A percentile compares a stretch with the other conserved stretches of the same genome.
phyloP scores from a whole-genome alignment of 495 filamentous ascomycete species.

The Penicillium nucicola region DNA sequence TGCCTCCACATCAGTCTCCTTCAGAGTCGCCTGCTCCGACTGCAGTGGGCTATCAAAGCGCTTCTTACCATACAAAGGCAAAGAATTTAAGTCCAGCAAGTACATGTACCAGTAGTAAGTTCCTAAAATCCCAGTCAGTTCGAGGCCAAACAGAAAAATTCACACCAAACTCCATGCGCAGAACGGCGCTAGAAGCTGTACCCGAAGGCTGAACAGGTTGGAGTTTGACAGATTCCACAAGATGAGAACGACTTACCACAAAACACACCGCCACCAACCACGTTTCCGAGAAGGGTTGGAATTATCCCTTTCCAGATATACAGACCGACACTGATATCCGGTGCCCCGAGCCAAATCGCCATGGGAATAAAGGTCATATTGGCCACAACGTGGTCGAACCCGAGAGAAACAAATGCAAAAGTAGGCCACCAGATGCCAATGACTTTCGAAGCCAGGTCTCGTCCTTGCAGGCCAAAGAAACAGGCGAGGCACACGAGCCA shows the following conservation, averaged over 20 bases:
- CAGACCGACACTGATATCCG: conserved; percentile 46
- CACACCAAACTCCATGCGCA: too few relatives aligned
- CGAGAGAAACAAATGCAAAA: conserved; percentile 57
- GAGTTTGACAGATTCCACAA: too few relatives aligned
- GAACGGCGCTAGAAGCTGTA: too few relatives aligned
- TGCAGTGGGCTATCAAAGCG: conserved; percentile 6
- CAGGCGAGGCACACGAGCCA: conserved; percentile 63
- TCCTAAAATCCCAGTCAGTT: conserved; percentile 9
- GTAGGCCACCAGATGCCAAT: conserved; percentile 64
- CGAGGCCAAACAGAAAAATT: too few relatives aligned
- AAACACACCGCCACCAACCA: conserved; percentile 53
- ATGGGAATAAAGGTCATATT: conserved; percentile 65
- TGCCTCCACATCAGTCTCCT: conserved; percentile 26
- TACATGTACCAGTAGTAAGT: conserved; percentile 54
- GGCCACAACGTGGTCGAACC: conserved; percentile 60
- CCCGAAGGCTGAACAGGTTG: too few relatives aligned
- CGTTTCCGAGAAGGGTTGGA: conserved; percentile 55
- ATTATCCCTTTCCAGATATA: conserved; percentile 68
- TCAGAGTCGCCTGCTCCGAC: conserved; percentile 1
- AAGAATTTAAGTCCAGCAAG: conserved; percentile 25
- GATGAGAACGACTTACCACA: conserved; percentile 25
- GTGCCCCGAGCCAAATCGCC: conserved; percentile 51
- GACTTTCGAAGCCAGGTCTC: conserved; percentile 54
- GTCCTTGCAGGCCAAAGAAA: conserved; percentile 54
- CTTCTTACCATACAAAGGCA: conserved; percentile 16